These are phyloP conservation scores for Phytophthora cryptogea DNA, from an alignment of 352 stramenopile genomes.

Conservation along the genomic window DNA sequence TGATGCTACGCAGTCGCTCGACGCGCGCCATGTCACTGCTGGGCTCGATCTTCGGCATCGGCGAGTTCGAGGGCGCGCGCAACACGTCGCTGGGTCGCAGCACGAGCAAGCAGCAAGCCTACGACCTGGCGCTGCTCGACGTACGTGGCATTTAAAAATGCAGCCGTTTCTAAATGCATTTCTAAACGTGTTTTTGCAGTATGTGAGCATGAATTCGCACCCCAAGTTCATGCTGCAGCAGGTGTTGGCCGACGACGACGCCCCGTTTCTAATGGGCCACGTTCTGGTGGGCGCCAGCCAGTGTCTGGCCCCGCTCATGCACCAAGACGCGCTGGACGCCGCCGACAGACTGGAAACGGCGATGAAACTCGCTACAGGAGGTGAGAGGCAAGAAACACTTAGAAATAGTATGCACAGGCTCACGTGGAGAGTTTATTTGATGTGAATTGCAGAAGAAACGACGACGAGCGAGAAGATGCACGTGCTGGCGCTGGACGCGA, in stretches of 20 bases:
- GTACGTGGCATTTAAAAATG: slow-evolving; percentile 20
- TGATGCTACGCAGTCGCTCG: slow-evolving; percentile 12
- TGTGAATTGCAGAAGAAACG: slow-evolving; percentile 21
- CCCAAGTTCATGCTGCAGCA: slow-evolving; percentile 77
- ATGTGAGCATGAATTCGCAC: slow-evolving; percentile 80
- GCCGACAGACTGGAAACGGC: slow-evolving; percentile 35
- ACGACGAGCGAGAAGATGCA: slow-evolving; percentile 70
- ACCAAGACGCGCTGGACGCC: slow-evolving; percentile 69
- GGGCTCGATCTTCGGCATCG: slow-evolving; percentile 79
- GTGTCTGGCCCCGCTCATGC: slow-evolving; percentile 63
- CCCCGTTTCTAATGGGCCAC: slow-evolving; percentile 82
- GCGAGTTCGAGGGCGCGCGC: slow-evolving; percentile 75
- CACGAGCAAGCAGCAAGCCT: slow-evolving; percentile 75
- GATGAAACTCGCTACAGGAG: slow-evolving; percentile 39
- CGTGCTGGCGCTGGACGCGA: slow-evolving; percentile 66
- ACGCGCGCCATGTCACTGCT: slow-evolving; percentile 67
- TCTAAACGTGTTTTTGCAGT: slow-evolving; percentile 43
- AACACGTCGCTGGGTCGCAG: slow-evolving; percentile 56
- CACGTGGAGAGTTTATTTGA: slow-evolving; percentile 1
- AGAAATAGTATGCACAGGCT: slow-evolving; percentile 9
- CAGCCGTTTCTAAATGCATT: slow-evolving; percentile 14
- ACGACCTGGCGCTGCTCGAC: slow-evolving; percentile 70
- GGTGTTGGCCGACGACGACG: slow-evolving; percentile 63
- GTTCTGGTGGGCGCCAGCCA: slow-evolving; percentile 81
- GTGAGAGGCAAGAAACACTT: slow-evolving; percentile 19